These are phyloP conservation scores for Thalassiosira mediterranea DNA, from an alignment of 352 stramenopile species.

Conservation along the genomic window DNA sequence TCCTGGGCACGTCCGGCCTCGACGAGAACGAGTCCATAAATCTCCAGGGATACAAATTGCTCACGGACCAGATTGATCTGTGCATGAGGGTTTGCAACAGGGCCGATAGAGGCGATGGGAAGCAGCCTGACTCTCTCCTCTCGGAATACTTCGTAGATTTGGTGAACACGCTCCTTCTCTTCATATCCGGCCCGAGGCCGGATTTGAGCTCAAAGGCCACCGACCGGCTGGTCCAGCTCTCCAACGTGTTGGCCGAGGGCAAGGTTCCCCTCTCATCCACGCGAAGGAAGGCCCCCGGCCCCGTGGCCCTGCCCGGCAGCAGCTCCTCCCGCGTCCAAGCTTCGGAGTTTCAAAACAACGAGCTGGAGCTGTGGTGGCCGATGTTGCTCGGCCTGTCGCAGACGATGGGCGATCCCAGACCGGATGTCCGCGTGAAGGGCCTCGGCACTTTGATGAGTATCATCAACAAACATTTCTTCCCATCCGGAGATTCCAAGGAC, in stretches of 20 bases:
- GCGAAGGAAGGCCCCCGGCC: conserved; percentile 25
- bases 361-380: conserved; percentile 93
- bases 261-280: conserved; percentile 44
- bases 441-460: conserved; percentile 71
- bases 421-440: conserved; percentile 85
- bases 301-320: conserved; percentile 16
- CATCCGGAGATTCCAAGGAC: conserved; percentile 33
- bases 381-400: conserved; percentile 95
- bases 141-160: conserved; percentile 81
- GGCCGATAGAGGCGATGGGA: conserved; percentile 2
- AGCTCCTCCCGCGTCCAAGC: conserved; percentile 12
- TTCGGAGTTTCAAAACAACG: conserved; percentile 35
- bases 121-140: conserved; percentile 53
- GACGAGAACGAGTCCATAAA: conserved; percentile 73
- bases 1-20: conserved; percentile 69
- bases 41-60: conserved; percentile 68
- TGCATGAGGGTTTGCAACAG: conserved; percentile 48
- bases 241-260: conserved; percentile 68
- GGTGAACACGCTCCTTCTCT: conserved; percentile 73
- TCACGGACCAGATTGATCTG: conserved; percentile 66
- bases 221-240: conserved; percentile 65
- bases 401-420: conserved; percentile 89
- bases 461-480: conserved; percentile 80
- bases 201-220: conserved; percentile 70
- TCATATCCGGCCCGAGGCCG: conserved; percentile 68